phyloP scores from a whole-genome alignment of 75 land plant genomes.

The Pinus taeda region DNA sequence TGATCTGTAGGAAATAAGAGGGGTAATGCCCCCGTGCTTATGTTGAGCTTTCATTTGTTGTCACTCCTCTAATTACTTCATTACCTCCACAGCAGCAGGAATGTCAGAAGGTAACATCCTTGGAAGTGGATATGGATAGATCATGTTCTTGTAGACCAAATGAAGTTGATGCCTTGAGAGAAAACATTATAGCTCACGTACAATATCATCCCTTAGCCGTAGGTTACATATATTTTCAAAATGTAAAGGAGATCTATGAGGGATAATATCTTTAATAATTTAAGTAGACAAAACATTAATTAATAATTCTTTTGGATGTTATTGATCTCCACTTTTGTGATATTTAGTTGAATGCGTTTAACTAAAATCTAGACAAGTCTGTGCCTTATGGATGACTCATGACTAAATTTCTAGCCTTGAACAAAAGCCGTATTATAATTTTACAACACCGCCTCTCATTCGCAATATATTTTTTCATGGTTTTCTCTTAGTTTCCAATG shows the following conservation, averaged over 20 bases:
- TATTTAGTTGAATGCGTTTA: neutral
- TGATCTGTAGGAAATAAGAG: neutral
- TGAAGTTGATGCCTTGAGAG: slow-evolving; percentile 50
- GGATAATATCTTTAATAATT: too few species aligned
- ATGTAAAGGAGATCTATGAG: slow-evolving; percentile 22
- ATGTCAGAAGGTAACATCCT: neutral
- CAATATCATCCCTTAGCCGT: slow-evolving; percentile 48
- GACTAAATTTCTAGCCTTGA: too few species aligned
- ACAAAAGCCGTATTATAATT: too few species aligned
- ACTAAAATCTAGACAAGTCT: neutral
- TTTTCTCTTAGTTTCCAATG: neutral
- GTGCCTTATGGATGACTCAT: too few species aligned
- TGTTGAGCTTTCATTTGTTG: neutral
- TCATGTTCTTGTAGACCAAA: too few species aligned
- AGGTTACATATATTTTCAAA: slow-evolving; percentile 69
- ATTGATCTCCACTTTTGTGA: neutral
- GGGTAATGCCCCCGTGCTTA: neutral
- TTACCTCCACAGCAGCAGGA: neutral
- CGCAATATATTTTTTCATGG: too few species aligned
- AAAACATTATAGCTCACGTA: slow-evolving; percentile 63
- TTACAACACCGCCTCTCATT: neutral
- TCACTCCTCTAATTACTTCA: neutral
- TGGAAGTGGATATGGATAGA: neutral
- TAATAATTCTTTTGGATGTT: neutral
- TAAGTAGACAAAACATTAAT: neutral